These are phyloP conservation scores for Astragalus membranaceus DNA, from an alignment of 306 rosid genomes.

Conservation along the genomic window DNA sequence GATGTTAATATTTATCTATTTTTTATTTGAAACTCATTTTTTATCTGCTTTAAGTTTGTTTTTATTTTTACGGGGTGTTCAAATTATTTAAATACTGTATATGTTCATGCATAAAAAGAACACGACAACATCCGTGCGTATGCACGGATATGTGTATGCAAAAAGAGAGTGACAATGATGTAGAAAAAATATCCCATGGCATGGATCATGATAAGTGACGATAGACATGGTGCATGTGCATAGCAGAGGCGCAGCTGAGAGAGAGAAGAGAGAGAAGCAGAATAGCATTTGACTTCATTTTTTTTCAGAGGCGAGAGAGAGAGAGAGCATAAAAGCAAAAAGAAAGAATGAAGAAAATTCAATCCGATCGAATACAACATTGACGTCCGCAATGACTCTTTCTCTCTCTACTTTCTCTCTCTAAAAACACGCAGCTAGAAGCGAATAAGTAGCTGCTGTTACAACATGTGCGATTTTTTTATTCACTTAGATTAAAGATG, in stretches of 20 bases:
- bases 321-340: conserved; percentile 22
- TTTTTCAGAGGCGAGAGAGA: neutral
- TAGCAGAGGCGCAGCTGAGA: neutral
- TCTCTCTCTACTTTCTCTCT: conserved; percentile 26
- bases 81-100: no score
- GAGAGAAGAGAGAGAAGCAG: conserved; percentile 8
- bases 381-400: conserved; percentile 89
- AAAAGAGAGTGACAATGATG: neutral
- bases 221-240: conserved; percentile 24
- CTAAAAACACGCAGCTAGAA: conserved; percentile 32
- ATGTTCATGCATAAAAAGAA: no score
- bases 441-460: neutral
- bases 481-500: conserved; percentile 14
- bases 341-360: conserved; percentile 61
- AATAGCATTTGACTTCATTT: conserved; percentile 70
- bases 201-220: neutral
- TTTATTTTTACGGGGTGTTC: no score
- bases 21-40: no score
- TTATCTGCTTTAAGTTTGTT: no score
- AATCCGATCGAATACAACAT: conserved; percentile 78
- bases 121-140: no score
- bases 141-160: no score
- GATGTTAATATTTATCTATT: no score
- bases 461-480: neutral
- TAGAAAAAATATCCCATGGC: neutral